Conservation (phyloP, 345 rosid species). For the Clarkia xantiana region DNA sequence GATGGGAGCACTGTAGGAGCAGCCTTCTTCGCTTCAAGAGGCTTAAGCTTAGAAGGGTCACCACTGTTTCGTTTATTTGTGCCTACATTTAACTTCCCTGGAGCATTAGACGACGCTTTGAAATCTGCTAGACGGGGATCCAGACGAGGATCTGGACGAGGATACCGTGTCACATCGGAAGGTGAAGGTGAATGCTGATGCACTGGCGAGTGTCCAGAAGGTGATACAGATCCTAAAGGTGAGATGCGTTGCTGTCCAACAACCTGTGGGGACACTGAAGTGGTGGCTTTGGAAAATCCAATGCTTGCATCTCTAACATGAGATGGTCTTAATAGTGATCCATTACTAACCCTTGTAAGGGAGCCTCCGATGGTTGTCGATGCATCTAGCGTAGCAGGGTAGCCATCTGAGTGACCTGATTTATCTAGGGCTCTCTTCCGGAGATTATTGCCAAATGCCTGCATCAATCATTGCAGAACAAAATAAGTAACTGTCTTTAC, state of each 20-base stretch:
- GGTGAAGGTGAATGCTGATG: slow-evolving; percentile 25
- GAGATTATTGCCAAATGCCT: slow-evolving; percentile 15
- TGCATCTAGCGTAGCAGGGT: slow-evolving; percentile 28
- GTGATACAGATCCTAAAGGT: slow-evolving; percentile 23
- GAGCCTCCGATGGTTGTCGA: slow-evolving; percentile 23
- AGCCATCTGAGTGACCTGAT: slow-evolving; percentile 31
- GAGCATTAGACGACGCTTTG: slow-evolving; percentile 28
- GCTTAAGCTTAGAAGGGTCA: slow-evolving; percentile 19
- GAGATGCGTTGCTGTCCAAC: slow-evolving; percentile 30
- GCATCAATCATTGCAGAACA: neutral
- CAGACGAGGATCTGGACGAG: slow-evolving; percentile 9
- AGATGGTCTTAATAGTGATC: slow-evolving; percentile 25
- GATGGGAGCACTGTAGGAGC: slow-evolving; percentile 16
- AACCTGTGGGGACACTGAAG: slow-evolving; percentile 28
- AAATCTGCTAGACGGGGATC: slow-evolving; percentile 20
- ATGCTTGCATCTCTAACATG: slow-evolving; percentile 24
- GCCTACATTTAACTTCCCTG: slow-evolving; percentile 24
- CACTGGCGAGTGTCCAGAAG: slow-evolving; percentile 34
- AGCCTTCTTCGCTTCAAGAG: slow-evolving; percentile 14
- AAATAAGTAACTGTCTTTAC: neutral
- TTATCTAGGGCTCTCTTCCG: slow-evolving; percentile 15
- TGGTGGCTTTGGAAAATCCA: slow-evolving; percentile 18
- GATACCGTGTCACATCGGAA: slow-evolving; percentile 16
- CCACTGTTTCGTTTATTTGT: slow-evolving; percentile 17
- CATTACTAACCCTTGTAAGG: slow-evolving; percentile 30